Evolutionary conservation across 768 basidiomycete species (phyloP), one percentile per base, ranked within the genome.

Genomic region (Suillus variegatus): DNA sequence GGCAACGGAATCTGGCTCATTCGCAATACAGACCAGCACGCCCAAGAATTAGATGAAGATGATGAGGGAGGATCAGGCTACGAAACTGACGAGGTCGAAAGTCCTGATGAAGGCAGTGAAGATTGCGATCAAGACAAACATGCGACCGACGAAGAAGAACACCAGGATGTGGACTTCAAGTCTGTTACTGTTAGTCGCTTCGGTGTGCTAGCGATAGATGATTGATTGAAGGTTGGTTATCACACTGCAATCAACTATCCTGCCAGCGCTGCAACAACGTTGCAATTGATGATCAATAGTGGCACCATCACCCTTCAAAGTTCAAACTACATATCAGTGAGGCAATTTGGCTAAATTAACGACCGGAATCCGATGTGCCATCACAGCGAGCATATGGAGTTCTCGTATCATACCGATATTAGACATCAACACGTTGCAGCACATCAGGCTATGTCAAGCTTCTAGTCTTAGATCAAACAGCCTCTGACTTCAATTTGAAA

Each of bases 1-100:
- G 81, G 75, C 12, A 69, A 74, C 47, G 88, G 91, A 1, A 84
- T 91, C 66, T 90, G 88, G 88, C 81, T 90, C 61, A 79, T 80
- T 57, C 75, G 78, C 40, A 70, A 68, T 20, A 49, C 65, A 10
- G 65, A 47, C 18, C 65, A 65, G n/a, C 69, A 70, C 46, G 70
- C 65, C 1, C 78, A 76, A 62, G 71, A 70, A 3, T 43, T 58
- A 12, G 71, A 73, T 22, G 70, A 63, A 3, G 75, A 72, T 32
- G 73, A 65, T 14, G 65, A 68, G 7, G 69, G 64, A 20, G 72
- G 74, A 14, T 71, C 69, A 0, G 61, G 58, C 14, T 66, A 46
- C 67, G 35, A 75, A 66, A 71, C 70, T 0, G 68, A 68, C 6
- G 74, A 74, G 22, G 68, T 57, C 13, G 74, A 74, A 6, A 67